These are phyloP conservation scores for Nannochloropsis oceanica DNA, from an alignment of 108 stramenopile genomes.

Conservation along the genomic window DNA sequence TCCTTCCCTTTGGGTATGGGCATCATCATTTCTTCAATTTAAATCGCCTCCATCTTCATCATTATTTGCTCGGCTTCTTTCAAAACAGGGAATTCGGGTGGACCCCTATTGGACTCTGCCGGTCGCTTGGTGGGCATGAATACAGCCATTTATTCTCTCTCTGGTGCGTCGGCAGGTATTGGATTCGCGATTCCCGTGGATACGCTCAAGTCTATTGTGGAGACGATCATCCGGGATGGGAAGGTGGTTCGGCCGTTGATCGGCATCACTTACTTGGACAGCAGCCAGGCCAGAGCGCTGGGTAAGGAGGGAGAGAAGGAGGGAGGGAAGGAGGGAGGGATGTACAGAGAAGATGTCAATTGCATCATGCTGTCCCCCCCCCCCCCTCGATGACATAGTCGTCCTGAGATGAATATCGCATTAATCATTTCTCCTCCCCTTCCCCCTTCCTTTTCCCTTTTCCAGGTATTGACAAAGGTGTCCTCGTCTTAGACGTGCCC, in stretches of 20 bases:
- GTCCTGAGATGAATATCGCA: no score
- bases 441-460: not conserved
- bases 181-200: conserved; percentile 90
- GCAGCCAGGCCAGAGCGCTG: conserved; percentile 61
- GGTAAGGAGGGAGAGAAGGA: conserved; percentile 10
- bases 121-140: conserved; percentile 81
- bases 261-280: conserved; percentile 70
- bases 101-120: conserved; percentile 57
- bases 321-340: not conserved
- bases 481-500: conserved; percentile 76
- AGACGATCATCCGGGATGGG: conserved; percentile 60
- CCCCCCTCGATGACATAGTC: no score
- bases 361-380: no score
- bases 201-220: conserved; percentile 55
- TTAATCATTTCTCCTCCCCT: no score
- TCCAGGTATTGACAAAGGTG: conserved; percentile 57
- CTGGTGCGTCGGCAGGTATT: conserved; percentile 63
- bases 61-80: not conserved
- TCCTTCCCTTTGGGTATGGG: not conserved
- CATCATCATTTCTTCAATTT: no score
- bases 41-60: not conserved
- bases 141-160: conserved; percentile 73
- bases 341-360: no score
- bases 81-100: conserved; percentile 53
- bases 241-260: conserved; percentile 64